phyloP scores from a whole-genome alignment of 1,284 basidiomycete species.

The Moesziomyces sp. region DNA sequence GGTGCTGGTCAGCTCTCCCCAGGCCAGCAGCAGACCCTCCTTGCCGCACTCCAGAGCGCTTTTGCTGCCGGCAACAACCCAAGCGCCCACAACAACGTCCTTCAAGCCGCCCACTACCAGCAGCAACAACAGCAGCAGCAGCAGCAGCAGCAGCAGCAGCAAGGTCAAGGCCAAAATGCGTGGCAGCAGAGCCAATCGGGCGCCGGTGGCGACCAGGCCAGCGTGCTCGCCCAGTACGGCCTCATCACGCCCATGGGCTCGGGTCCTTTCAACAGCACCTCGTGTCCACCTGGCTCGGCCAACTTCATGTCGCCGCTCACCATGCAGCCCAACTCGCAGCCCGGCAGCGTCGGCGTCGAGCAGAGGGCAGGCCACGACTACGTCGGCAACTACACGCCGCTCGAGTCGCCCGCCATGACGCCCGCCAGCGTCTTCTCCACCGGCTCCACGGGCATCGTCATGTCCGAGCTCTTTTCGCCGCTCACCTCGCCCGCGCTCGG shows the following conservation, averaged over 20 bases:
- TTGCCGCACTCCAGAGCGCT: constrained; percentile 40
- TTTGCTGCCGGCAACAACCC: constrained; percentile 47
- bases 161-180: constrained; percentile 7
- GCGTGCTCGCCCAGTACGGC: constrained; percentile 56
- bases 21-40: constrained; percentile 42
- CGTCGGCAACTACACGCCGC: constrained; percentile 48
- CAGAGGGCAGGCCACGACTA: constrained; percentile 33
- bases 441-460: constrained; percentile 63
- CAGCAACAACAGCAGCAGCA: constrained; percentile 25
- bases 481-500: constrained; percentile 73
- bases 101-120: constrained; percentile 31
- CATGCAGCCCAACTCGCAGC: constrained; percentile 53
- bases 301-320: constrained; percentile 59
- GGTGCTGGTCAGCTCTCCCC: constrained; percentile 35
- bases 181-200: constrained; percentile 19
- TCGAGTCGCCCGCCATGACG: constrained; percentile 62
- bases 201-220: constrained; percentile 18
- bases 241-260: constrained; percentile 59
- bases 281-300: constrained; percentile 28
- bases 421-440: constrained; percentile 67
- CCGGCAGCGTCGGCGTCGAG: constrained; percentile 31
- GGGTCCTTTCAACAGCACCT: constrained; percentile 48
- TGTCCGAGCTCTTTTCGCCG: constrained; percentile 72
- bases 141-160: constrained; percentile 7
- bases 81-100: constrained; percentile 33